phyloP scores from a whole-genome alignment of 2,329 filamentous ascomycete genomes.

The Elsinoe necatrix region DNA sequence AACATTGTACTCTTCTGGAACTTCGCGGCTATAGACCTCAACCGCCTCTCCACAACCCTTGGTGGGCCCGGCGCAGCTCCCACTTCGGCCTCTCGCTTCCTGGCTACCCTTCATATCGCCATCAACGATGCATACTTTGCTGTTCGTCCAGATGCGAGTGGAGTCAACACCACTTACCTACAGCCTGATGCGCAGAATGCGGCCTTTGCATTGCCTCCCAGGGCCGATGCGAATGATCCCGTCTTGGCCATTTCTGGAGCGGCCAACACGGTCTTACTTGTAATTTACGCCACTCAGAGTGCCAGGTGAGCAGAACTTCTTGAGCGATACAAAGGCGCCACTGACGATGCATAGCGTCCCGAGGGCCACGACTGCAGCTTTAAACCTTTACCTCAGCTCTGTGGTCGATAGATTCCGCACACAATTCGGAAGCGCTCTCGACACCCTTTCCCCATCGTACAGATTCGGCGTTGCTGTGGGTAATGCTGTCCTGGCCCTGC shows the following conservation, averaged over 20 bases:
- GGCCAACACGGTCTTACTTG: neutral
- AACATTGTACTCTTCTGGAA: slow-evolving; percentile 3
- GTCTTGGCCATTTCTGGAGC: neutral
- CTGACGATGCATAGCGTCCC: neutral
- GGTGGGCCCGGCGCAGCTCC: neutral
- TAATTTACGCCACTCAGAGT: neutral
- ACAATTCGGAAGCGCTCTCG: neutral
- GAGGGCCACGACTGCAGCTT: neutral
- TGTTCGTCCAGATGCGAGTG: slow-evolving; percentile 18
- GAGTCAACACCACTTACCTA: slow-evolving; percentile 1
- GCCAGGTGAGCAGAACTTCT: neutral
- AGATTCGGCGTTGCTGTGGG: neutral
- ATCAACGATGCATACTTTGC: slow-evolving; percentile 26
- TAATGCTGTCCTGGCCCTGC: neutral
- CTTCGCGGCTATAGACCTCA: neutral
- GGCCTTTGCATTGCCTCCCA: neutral
- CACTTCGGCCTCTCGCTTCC: neutral
- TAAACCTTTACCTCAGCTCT: neutral
- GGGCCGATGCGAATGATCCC: neutral
- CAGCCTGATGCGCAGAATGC: neutral
- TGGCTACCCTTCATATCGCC: slow-evolving; percentile 24
- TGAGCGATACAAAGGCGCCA: neutral
- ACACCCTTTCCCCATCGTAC: neutral
- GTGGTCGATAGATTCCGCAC: neutral
- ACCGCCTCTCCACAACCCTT: neutral